Evolutionary conservation across 1,284 basidiomycete genomes (phyloP), one percentile per base, ranked within the genome.

Genomic region (Sphaerobolus stellatus): DNA sequence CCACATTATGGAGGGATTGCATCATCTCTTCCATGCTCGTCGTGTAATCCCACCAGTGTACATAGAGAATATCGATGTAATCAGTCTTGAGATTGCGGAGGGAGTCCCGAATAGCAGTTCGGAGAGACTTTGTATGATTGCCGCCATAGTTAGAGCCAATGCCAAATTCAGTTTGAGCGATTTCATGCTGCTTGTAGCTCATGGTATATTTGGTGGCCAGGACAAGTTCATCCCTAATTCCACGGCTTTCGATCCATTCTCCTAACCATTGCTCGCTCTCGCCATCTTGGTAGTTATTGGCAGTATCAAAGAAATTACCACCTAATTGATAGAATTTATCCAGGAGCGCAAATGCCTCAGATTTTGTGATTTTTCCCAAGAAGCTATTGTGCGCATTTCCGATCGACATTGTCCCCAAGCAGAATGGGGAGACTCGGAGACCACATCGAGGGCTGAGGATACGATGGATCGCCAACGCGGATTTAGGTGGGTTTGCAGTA

Each of bases 181-280:
- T 22, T 28, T 58, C 48, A 54, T 56, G 46, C 18, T 58, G 57
- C 44, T 68, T 63, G 50, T 50, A 72, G 49, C 64, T 62, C 24
- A 63, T 58, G 1, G 71, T 59, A 59, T 71, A 74, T 66, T 74
- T 65, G 55, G 65, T 66, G 14, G 64, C 63, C 27, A 63, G 51
- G 5, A 66, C 60, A 38, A 66, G 61, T 44, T 61, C 58, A 52
- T 67, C 79, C 6, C 82, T 73, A 34, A 75, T 81, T 0, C 71
- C 74, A 6, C 77, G 70, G 11, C 61, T 44, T 52, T 80, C 75
- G 41, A 73, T 75, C 83, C 83, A 85, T 62, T 80, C 80, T 1
- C 82, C 83, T 33, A 84, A 75, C 54, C 80, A 75, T 36, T 66
- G 63, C 58, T 84, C 82, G 3, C 75, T 78, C 2, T 72, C 64